Conservation (phyloP, 352 stramenopile species). For the Hyaloperonospora arabidopsidis region DNA sequence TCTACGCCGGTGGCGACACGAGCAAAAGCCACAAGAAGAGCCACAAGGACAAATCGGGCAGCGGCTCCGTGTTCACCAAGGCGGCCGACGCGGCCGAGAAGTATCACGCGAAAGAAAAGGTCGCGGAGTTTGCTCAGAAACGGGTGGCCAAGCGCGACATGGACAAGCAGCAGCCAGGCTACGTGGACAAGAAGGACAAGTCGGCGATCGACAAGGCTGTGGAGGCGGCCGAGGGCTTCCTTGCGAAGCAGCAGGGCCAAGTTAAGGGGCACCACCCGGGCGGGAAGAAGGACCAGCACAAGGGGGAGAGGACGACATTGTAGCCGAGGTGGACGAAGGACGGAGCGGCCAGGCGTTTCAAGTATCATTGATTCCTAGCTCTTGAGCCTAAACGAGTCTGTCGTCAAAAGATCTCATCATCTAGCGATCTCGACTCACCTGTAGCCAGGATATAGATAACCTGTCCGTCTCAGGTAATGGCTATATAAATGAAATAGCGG, state of each 20-base stretch:
- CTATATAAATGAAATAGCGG: too few relatives aligned
- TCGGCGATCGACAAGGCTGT: constrained; percentile 23
- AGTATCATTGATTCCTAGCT: too few relatives aligned
- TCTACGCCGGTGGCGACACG: constrained; percentile 10
- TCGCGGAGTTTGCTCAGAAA: constrained; percentile 26
- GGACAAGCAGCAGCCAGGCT: constrained; percentile 8
- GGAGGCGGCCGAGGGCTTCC: constrained; percentile 23
- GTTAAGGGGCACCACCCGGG: constrained; percentile 10
- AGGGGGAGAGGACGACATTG: neutral
- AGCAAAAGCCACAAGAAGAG: constrained; percentile 6
- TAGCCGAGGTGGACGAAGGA: too few relatives aligned
- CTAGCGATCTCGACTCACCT: too few relatives aligned
- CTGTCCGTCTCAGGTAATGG: too few relatives aligned
- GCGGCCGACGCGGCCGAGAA: constrained; percentile 26
- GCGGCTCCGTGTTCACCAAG: constrained; percentile 20
- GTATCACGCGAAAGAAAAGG: constrained; percentile 31
- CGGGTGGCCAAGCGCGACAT: constrained; percentile 15
- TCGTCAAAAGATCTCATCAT: too few relatives aligned
- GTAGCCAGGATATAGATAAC: too few relatives aligned
- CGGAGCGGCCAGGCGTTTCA: too few relatives aligned
- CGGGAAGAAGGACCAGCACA: constrained; percentile 23
- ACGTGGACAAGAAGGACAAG: constrained; percentile 26
- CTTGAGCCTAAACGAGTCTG: too few relatives aligned
- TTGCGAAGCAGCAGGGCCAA: constrained; percentile 24
- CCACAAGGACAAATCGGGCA: constrained; percentile 13